Evolutionary conservation across 768 basidiomycete species (phyloP), one percentile per base, ranked within the genome.

Genomic region (Phylloporus scabripes): DNA sequence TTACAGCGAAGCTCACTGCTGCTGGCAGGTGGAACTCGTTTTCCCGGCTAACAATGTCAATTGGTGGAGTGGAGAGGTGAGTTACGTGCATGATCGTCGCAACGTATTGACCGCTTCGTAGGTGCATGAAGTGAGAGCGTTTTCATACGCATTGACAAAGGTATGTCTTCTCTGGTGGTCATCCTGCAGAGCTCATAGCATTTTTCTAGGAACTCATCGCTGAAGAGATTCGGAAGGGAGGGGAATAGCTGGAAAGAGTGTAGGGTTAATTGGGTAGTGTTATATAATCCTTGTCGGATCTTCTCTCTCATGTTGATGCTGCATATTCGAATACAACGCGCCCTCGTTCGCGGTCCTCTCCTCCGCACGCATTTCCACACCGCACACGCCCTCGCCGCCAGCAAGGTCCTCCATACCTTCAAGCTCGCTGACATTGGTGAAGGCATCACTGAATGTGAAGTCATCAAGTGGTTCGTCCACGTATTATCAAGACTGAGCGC

Each of bases 381-480:
- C 2, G 67, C 64, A 1, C 55, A 54, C 15, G 45, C 65, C 14
- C 60, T 61, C 46, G 64, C 67, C 1, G 60, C 68, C 2, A 61
- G 61, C 21, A 74, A 68, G 45, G 63, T 71, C 11, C 48, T 75
- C n/a, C 72, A 85, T 49, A 78, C 73, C 8, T 89, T 89, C 73
- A 87, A 81, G 49, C 78, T 90, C 33, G 87, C 87, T 1, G 87
- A 91, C 63, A 89, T 92, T 60, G 90, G 92, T 4, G 90, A 92
- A 67, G 91, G 91, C 5, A 92, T 93, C 56, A 91, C 89, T 20
- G 90, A 93, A 66, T 89, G 87, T 61, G 89, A 94, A 68, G 78
- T 93, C 55, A 82, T 94, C 41, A 84, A 83, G 65, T 93, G 91
- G 90, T 87, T 53, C 52, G 81, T 74, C 12, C 21, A 6, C 14